phyloP scores from a whole-genome alignment of 2,329 filamentous ascomycete species.

The Pyricularia grisea region DNA sequence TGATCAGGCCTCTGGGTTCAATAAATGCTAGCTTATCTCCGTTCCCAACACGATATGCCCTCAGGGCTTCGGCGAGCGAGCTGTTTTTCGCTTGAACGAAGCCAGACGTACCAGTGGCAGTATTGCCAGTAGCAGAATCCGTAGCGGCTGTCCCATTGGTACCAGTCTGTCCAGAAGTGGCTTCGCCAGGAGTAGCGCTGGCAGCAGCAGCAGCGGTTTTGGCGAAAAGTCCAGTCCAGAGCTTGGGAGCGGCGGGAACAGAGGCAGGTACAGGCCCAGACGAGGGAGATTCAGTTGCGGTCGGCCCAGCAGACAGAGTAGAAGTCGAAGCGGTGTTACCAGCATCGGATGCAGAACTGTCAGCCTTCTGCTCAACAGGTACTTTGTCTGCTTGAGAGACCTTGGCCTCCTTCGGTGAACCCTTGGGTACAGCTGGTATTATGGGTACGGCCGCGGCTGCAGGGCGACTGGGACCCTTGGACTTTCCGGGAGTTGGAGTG shows the following conservation, averaged over 20 bases:
- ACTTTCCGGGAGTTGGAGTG: constrained; percentile 15
- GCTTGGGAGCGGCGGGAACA: constrained; percentile 22
- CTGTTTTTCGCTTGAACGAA: constrained; percentile 37
- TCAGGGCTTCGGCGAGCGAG: constrained; percentile 69
- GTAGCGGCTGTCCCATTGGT: constrained; percentile 15
- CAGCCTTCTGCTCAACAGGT: constrained; percentile 13
- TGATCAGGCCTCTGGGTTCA: constrained; percentile 86
- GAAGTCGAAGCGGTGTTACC: constrained; percentile 6
- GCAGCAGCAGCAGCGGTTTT: constrained; percentile 14
- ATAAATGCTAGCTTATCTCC: constrained; percentile 68
- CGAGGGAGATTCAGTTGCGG: constrained; percentile 3
- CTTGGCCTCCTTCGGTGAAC: constrained; percentile 20
- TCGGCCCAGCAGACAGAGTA: constrained; percentile 3
- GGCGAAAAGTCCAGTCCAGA: constrained; percentile 28
- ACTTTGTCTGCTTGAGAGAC: constrained; percentile 11
- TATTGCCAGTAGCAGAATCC: constrained; percentile 13
- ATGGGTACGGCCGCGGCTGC: constrained; percentile 32
- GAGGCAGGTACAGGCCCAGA: constrained; percentile 14
- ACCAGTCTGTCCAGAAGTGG: constrained; percentile 8
- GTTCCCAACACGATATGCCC: constrained; percentile 58
- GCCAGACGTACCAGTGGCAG: constrained; percentile 16
- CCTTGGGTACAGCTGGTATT: constrained; percentile 37
- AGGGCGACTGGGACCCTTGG: constrained; percentile 22
- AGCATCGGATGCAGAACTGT: constrained; percentile 3
- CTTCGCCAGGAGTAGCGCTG: constrained; percentile 8